Base-by-base conservation (phyloP, 495 filamentous ascomycete genomes). In the Neurospora tetrasperma region DNA sequence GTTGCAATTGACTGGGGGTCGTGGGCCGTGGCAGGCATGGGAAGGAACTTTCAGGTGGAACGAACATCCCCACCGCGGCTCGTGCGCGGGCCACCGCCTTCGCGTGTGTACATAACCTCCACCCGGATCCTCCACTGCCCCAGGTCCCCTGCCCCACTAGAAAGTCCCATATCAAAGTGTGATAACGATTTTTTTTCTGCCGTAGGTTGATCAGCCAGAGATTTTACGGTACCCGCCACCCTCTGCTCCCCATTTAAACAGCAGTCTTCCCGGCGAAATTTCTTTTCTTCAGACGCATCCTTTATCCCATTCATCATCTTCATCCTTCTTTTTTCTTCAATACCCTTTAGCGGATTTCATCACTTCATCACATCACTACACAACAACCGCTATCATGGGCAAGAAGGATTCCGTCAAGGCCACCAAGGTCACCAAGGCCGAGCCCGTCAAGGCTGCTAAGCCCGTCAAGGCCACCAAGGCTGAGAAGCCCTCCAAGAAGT, bases 331-430 rank as follows among this genome's bases (percentile, higher is more conserved):
- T 69, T 73, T 76, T 59, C 40, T 71, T 71, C 69, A 76, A 77
- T 72, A 72, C 69, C 44, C 43, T 31, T 75, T 46, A 69, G 43
- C 43, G 43, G 43, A 48, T 10, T 75, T 71, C 43, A 31, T 41
- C 54, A 76, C 73, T 72, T 73, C 73, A 71, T 38, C 75, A 75
- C 42, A 40, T 73, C 59, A 42, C 74, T 27, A 74, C 71, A 70
- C 71, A 72, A 16, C 69, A 70, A 74, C 59, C 54, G 70, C 72
- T 62, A 83, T 78, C 79, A 90, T 90, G 88, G 87, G 83, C 80
- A 89, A 89, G 83, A 78, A 83, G 59, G 87, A 87, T 80, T 82
- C 85, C 73, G 76, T 79, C 74, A 86, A 85, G 82, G 78, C 82
- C 79, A 82, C 82, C 79, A 86, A 87, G 78, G 74, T 83, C 71